Evolutionary conservation across 768 basidiomycete genomes (phyloP).

Genomic region (Agaricus blazei): DNA sequence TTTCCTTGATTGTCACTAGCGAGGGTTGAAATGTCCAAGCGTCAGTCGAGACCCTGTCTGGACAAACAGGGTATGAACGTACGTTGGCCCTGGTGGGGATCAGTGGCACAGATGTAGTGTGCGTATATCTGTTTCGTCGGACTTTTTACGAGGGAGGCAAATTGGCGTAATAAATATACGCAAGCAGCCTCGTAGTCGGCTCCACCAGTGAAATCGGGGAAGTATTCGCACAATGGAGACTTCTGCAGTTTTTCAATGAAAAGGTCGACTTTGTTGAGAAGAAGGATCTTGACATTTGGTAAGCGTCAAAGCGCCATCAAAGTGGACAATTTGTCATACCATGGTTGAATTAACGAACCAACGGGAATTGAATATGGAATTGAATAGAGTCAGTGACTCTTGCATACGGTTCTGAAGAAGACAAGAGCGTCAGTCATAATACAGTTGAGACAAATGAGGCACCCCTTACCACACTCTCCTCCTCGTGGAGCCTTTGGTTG

Average conservation of each 20-base stretch:
- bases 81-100: not conserved
- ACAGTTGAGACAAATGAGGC: not conserved
- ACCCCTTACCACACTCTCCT: not conserved
- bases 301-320: not conserved
- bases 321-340: slow-evolving; percentile 27
- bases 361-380: slow-evolving; percentile 89
- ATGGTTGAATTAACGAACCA: slow-evolving; percentile 91
- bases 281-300: slow-evolving; percentile 19
- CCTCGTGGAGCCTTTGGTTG: not conserved
- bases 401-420: slow-evolving; percentile 80
- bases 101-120: not conserved
- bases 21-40: no score
- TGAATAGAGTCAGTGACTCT: slow-evolving; percentile 85
- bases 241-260: not conserved
- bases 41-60: no score
- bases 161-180: not conserved
- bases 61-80: not conserved
- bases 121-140: not conserved
- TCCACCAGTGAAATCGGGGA: not conserved
- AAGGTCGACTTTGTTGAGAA: not conserved
- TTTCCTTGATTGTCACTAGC: no score
- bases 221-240: not conserved
- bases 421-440: not conserved
- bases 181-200: not conserved
- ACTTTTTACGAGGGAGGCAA: not conserved